Conservation (phyloP, 2,329 filamentous ascomycete species). For the Nemania abortiva region DNA sequence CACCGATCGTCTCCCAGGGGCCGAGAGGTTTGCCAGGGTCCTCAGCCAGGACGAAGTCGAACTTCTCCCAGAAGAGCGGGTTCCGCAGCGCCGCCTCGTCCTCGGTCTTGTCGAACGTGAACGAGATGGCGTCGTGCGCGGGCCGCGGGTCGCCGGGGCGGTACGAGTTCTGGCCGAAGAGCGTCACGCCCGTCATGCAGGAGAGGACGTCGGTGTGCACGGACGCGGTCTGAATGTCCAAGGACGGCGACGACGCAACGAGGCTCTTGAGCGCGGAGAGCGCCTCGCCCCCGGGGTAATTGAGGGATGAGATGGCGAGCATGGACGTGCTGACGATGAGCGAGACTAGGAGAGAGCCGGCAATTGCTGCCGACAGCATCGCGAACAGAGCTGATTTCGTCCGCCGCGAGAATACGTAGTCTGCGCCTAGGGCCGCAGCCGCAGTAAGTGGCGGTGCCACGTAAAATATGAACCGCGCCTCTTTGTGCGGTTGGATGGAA, state of each 20-base stretch:
- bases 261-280: slow-evolving; percentile 65
- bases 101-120: slow-evolving; percentile 73
- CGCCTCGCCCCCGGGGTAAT: slow-evolving; percentile 92
- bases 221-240: slow-evolving; percentile 53
- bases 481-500: slow-evolving; percentile 93
- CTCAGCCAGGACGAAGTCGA: slow-evolving; percentile 73
- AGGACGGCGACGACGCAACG: slow-evolving; percentile 50
- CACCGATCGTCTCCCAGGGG: slow-evolving; percentile 67
- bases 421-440: slow-evolving; percentile 78
- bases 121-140: slow-evolving; percentile 44
- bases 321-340: slow-evolving; percentile 73
- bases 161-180: slow-evolving; percentile 67
- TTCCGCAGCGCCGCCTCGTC: slow-evolving; percentile 57
- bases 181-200: slow-evolving; percentile 78
- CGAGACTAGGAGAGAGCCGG: slow-evolving; percentile 70
- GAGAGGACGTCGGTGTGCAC: slow-evolving; percentile 75
- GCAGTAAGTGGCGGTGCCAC: slow-evolving; percentile 83
- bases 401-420: slow-evolving; percentile 75
- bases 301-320: slow-evolving; percentile 84
- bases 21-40: slow-evolving; percentile 61
- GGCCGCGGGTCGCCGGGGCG: slow-evolving; percentile 43
- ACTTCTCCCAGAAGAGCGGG: slow-evolving; percentile 70
- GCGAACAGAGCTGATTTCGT: slow-evolving; percentile 69
- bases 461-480: slow-evolving; percentile 95
- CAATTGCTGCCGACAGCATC: slow-evolving; percentile 66